These are phyloP conservation scores for Mycena latifolia DNA, from an alignment of 768 basidiomycete genomes.

Conservation along the genomic window DNA sequence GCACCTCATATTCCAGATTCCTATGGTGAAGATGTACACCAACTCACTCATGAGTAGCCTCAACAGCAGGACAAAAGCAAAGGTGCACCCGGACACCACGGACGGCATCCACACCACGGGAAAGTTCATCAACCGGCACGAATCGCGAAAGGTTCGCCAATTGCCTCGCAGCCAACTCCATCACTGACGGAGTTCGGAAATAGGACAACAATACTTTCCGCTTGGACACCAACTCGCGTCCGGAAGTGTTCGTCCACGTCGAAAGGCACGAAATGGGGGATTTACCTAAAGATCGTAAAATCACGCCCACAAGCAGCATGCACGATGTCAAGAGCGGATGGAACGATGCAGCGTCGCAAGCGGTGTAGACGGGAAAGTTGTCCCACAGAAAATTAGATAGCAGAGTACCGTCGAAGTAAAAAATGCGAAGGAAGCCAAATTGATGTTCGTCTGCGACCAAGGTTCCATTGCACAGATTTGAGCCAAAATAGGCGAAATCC, in stretches of 20 bases:
- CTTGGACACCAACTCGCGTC: not conserved
- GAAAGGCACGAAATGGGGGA: not conserved
- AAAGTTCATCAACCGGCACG: not conserved
- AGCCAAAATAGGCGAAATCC: too few relatives aligned
- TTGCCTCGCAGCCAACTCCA: not conserved
- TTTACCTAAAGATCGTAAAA: not conserved
- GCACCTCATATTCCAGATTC: slow-evolving; percentile 15
- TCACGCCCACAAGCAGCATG: not conserved
- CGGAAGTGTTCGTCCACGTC: not conserved
- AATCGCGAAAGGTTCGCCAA: not conserved
- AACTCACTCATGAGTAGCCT: slow-evolving; percentile 11
- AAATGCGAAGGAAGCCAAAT: too few relatives aligned
- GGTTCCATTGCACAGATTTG: too few relatives aligned
- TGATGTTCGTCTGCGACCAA: too few relatives aligned
- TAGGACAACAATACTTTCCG: not conserved
- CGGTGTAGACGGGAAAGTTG: too few relatives aligned
- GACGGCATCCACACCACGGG: not conserved
- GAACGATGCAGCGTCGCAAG: not conserved
- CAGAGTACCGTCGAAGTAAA: too few relatives aligned
- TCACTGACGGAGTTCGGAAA: not conserved
- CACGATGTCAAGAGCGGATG: not conserved
- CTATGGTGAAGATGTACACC: slow-evolving; percentile 3
- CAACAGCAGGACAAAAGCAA: not conserved
- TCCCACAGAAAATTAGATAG: too few relatives aligned
- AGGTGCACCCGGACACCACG: not conserved